Base-by-base conservation (phyloP, 2,329 filamentous ascomycete species). In the Aureobasidium pullulans region DNA sequence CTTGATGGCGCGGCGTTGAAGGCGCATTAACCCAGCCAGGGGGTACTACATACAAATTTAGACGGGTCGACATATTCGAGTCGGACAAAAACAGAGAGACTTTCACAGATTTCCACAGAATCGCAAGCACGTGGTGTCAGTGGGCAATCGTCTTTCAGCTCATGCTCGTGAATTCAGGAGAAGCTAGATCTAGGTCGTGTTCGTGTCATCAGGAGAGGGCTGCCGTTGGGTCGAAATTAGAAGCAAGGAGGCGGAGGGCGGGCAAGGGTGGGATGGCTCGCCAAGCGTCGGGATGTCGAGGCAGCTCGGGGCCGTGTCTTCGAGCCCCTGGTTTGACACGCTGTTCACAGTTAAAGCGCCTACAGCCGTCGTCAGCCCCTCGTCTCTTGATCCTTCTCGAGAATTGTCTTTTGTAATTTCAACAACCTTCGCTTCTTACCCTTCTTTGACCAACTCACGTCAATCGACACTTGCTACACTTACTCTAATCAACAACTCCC, bases 1-100 rank as follows among this genome's bases (percentile, higher is more conserved):
- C 37, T 56, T 34, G 13, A 50, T 28, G 57, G 47, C 57, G 57
- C 57, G 57, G 57, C 57, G 57, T 59, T 59, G 57, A 31, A 36
- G 57, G 57, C 57, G 57, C 46, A 59, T 50, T 40, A 4, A 36
- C 13, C 8, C n/a, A 37, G 32, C 23, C 49, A 56, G 31, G 42
- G 43, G 16, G 53, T 49, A 23, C 37, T 49, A 49, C 56, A 58
- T 58, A 58, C 43, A 58, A 39, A 58, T 46, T 46, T 57, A 54
- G 50, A 54, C 34, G 19, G 48, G 19, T 29, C 34, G 36, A 37
- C 48, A 53, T 43, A 11, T 31, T 16, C 13, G 15, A 11, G 39
- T 42, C n/a, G 29, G 44, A 47, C 44, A n/a, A 15, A 19, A 31
- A 16, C 44, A 47, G 15, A 44, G 29, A 19, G 23, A 47, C 34